These are phyloP conservation scores for Xylaria sp. DNA, from an alignment of 2,329 filamentous ascomycete genomes.

Conservation along the genomic window DNA sequence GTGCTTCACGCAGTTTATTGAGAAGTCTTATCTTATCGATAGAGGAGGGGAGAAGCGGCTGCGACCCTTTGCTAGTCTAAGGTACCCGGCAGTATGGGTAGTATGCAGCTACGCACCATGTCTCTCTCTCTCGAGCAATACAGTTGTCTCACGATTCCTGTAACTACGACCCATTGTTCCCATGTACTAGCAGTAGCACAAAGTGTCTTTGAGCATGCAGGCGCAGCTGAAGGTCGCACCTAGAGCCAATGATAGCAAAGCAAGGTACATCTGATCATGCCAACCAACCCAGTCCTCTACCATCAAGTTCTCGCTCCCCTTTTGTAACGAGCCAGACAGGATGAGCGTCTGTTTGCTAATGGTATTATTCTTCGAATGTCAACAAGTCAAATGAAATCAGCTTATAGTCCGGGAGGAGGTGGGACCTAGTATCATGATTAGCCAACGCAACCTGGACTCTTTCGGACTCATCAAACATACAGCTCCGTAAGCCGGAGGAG, in stretches of 20 bases:
- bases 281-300: neutral
- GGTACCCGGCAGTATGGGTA: neutral
- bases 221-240: neutral
- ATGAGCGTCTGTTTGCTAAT: neutral
- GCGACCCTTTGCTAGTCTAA: neutral
- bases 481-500: conserved; percentile 70
- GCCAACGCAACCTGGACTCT: conserved; percentile 2
- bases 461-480: conserved; percentile 57
- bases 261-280: conserved; percentile 19
- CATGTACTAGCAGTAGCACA: neutral
- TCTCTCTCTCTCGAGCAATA: neutral
- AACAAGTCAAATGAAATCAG: neutral
- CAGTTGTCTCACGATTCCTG: conserved; percentile 2
- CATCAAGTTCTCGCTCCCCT: neutral
- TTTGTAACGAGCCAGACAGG: neutral
- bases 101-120: neutral
- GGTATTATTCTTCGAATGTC: neutral
- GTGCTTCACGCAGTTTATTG: conserved; percentile 3
- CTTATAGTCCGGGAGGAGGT: conserved; percentile 64
- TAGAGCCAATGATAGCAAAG: conserved; percentile 23
- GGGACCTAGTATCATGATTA: conserved; percentile 57
- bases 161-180: conserved; percentile 2
- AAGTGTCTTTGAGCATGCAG: neutral
- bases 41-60: neutral
- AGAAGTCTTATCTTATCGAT: conserved; percentile 33